phyloP scores from a whole-genome alignment of 345 rosid genomes.

The Salix suchowensis region DNA sequence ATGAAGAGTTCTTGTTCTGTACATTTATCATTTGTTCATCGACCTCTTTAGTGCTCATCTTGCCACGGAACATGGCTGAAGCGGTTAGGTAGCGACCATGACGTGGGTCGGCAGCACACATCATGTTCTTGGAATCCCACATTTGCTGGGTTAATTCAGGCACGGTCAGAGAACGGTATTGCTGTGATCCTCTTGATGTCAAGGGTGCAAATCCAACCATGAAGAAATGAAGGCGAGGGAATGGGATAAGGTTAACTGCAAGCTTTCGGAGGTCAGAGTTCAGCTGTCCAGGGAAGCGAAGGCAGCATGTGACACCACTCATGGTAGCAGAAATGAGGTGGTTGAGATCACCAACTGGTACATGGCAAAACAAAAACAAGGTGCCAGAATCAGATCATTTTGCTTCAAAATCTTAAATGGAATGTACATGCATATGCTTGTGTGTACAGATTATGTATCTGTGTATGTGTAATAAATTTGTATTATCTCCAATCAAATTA shows the following conservation, averaged over 20 bases:
- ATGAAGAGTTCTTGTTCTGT: slow-evolving; percentile 27
- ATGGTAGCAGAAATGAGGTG: slow-evolving; percentile 28
- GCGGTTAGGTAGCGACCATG: slow-evolving; percentile 26
- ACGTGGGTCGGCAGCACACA: slow-evolving; percentile 27
- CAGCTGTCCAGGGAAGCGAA: slow-evolving; percentile 25
- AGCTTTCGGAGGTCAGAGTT: slow-evolving; percentile 27
- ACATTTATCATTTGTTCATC: slow-evolving; percentile 29
- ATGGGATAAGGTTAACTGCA: slow-evolving; percentile 26
- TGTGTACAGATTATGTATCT: not conserved
- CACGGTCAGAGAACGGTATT: slow-evolving; percentile 23
- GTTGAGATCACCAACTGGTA: slow-evolving; percentile 26
- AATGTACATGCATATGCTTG: not conserved
- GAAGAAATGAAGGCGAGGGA: slow-evolving; percentile 26
- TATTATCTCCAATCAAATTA: not conserved
- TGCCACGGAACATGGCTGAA: slow-evolving; percentile 28
- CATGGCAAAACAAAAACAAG: not conserved
- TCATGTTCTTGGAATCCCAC: slow-evolving; percentile 29
- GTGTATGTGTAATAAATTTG: not conserved
- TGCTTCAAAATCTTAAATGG: not conserved
- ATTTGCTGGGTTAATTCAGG: slow-evolving; percentile 26
- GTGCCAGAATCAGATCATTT: not conserved
- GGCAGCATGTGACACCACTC: slow-evolving; percentile 28
- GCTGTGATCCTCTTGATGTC: slow-evolving; percentile 27
- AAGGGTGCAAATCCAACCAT: slow-evolving; percentile 27
- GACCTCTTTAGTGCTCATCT: slow-evolving; percentile 25